phyloP scores from a whole-genome alignment of 78 protist species.

The Chrysochromulina tobinii region DNA sequence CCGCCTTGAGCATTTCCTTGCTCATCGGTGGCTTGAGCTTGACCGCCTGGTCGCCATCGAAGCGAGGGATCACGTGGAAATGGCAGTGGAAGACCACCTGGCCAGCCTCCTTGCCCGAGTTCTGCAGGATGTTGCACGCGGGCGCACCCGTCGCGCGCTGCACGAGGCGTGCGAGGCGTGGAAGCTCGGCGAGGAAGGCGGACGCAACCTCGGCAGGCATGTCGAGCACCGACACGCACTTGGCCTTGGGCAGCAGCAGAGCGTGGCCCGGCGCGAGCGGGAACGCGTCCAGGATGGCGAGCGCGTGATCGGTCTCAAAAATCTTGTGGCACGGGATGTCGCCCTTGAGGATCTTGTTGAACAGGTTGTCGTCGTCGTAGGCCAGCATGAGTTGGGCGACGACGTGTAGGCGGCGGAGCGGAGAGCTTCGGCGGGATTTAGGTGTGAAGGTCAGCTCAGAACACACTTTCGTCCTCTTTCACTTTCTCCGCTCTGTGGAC shows the following conservation, averaged over 20 bases:
- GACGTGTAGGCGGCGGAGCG: background rate
- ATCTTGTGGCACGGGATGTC: conserved; percentile 41
- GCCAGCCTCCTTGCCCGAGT: conserved; percentile 15
- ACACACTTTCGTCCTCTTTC: no score
- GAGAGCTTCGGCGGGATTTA: no score
- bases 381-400: background rate
- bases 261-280: conserved; percentile 43
- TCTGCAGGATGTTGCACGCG: background rate
- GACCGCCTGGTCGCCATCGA: background rate
- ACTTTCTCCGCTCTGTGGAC: no score
- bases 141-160: conserved; percentile 31
- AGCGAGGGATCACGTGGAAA: conserved; percentile 35
- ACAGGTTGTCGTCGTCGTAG: background rate
- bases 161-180: background rate
- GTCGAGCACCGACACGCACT: background rate
- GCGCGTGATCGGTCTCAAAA: conserved; percentile 22
- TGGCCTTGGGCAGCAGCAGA: conserved; percentile 43
- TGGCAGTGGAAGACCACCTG: conserved; percentile 40
- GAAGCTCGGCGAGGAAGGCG: background rate
- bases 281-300: conserved; percentile 55
- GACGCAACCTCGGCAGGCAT: background rate
- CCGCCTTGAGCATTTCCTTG: no score
- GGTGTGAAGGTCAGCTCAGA: no score
- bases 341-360: background rate
- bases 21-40: background rate